These are phyloP conservation scores for Wickerhamiella hasegawae DNA, from an alignment of 805 yeast species.

Conservation along the genomic window DNA sequence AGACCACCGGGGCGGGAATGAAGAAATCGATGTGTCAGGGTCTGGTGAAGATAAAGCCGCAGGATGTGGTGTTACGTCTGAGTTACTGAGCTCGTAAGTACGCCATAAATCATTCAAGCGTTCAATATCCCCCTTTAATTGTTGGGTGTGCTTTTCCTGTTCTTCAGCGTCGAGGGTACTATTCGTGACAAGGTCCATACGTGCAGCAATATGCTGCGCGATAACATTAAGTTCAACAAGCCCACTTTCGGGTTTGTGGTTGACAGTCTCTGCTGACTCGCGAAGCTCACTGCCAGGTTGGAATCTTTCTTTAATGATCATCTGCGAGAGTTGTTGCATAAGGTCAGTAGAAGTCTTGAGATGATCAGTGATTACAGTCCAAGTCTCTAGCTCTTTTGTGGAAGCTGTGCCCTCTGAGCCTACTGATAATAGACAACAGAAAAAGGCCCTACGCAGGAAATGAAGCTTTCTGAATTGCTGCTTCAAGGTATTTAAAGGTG, in stretches of 20 bases:
- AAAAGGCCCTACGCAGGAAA: slow-evolving; percentile 26
- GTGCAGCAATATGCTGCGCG: slow-evolving; percentile 12
- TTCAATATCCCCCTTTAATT: slow-evolving; percentile 7
- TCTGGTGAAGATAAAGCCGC: neutral
- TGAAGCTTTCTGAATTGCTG: slow-evolving; percentile 24
- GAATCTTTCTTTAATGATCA: slow-evolving; percentile 11
- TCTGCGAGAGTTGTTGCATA: slow-evolving; percentile 8
- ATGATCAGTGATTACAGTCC: slow-evolving; percentile 17
- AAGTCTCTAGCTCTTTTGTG: slow-evolving; percentile 11
- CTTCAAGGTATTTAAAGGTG: slow-evolving; percentile 17
- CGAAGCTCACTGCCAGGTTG: neutral
- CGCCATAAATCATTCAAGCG: slow-evolving; percentile 7
- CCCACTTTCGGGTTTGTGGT: neutral
- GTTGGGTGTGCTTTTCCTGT: slow-evolving; percentile 3
- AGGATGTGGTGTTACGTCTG: no score
- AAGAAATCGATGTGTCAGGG: no score
- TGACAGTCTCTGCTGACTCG: neutral
- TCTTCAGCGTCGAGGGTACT: slow-evolving; percentile 4
- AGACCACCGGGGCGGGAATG: neutral
- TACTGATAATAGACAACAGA: slow-evolving; percentile 29
- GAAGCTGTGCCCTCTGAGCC: slow-evolving; percentile 12
- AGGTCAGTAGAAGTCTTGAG: slow-evolving; percentile 6
- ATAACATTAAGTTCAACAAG: slow-evolving; percentile 5
- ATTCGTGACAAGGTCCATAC: slow-evolving; percentile 11
- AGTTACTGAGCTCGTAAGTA: no score